Conservation (phyloP, 345 rosid genomes). For the Citrus australasica region DNA sequence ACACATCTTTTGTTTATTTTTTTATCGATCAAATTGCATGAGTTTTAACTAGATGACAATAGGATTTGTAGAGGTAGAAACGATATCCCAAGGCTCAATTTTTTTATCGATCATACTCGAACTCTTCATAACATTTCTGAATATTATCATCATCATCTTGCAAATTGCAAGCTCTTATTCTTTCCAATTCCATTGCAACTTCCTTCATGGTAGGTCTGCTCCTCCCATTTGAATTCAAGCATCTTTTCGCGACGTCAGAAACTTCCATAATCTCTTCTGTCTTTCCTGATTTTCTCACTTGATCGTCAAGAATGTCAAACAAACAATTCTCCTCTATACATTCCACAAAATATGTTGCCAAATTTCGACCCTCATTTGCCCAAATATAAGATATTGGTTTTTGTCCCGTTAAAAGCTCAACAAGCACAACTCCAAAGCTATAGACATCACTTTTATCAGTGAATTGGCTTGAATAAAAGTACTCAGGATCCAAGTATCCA, state of each 20-base stretch:
- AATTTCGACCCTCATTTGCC: not conserved
- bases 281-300: not conserved
- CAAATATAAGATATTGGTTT: not conserved
- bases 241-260: not conserved
- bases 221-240: not conserved
- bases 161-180: not conserved
- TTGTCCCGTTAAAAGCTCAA: not conserved
- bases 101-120: no score
- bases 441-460: not conserved
- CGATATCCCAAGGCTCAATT: not conserved
- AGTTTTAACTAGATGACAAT: not conserved
- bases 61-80: not conserved
- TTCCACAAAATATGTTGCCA: not conserved
- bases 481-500: not conserved
- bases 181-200: not conserved
- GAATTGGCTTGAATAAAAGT: not conserved
- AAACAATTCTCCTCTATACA: not conserved
- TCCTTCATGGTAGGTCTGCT: conserved; percentile 5
- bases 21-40: no score
- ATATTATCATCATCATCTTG: not conserved
- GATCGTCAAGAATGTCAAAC: not conserved
- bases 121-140: not conserved
- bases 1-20: no score
- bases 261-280: not conserved
- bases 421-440: conserved; percentile 5